Evolutionary conservation across 768 basidiomycete genomes (phyloP), one percentile per base, ranked within the genome.

Genomic region (Tricholoma bakamatsutake): DNA sequence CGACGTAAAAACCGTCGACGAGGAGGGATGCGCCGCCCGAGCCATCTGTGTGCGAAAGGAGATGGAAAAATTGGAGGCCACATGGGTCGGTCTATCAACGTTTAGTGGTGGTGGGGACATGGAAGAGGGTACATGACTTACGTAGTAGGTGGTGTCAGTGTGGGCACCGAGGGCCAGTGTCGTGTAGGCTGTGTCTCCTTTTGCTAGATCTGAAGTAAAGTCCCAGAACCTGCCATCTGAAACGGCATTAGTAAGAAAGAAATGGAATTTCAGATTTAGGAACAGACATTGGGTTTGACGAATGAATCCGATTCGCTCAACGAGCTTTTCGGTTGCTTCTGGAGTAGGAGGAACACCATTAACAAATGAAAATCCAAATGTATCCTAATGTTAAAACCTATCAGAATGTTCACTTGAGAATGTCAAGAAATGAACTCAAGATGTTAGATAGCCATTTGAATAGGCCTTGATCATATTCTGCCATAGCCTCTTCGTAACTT

Each of bases 161-260:
- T 99, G 96, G 0, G 92, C 93, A 3, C 82, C 85, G 6, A 99
- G 82, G 0, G 87, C 88, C 45, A 96, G 71, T 5, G 85, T 90
- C 4, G 93, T 93, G 73, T 99, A 99, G 0, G 96, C 94, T 7
- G 93, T 89, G 68, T 99, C 96, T 11, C 93, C 93, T 63, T 88
- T 93, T 15, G 87, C 84, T 18, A 95, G 78, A 65, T 96, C 86
- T 0, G 95, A 84, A 0, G 93, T 97, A 65, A 98, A 96, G 64
- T 98, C 93, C 95, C 96, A 99, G 71, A 98, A 95, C 55, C 84
- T 85, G 33, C 95, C 96, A 64, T 98, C 93, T 94, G 59, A 1
- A 34, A 24, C 10, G 49, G 28, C 11, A 35, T 51, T 17, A 64
- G 46, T 52, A 18, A 48, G 40, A 31, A 2, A n/a, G 33, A 35